These are phyloP conservation scores for Russula foetens DNA, from an alignment of 768 basidiomycete species.

Conservation along the genomic window DNA sequence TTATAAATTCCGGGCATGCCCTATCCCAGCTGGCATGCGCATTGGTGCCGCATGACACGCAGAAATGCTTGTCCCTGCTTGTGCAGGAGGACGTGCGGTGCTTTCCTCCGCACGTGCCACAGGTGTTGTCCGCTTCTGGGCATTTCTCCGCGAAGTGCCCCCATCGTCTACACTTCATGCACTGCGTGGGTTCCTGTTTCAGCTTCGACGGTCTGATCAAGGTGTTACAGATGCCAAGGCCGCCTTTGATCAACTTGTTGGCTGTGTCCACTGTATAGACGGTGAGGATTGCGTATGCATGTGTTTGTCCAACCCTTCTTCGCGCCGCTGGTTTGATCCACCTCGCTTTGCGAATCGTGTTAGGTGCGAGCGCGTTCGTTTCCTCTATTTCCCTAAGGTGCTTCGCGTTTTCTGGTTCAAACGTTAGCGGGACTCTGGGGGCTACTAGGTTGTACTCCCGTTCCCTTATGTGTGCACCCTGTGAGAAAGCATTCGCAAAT, in stretches of 20 bases:
- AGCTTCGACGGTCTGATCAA: neutral
- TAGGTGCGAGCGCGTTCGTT: neutral
- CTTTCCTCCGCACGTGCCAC: conserved; percentile 8
- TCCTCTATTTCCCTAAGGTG: neutral
- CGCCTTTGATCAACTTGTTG: neutral
- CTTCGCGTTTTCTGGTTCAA: neutral
- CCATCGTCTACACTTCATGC: neutral
- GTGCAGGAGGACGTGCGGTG: conserved; percentile 20
- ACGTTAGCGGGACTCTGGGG: neutral
- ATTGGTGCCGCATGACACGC: neutral
- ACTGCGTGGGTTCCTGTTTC: neutral
- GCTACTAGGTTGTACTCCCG: neutral
- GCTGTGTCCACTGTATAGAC: too few species aligned
- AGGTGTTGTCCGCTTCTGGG: neutral
- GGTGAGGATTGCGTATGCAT: neutral
- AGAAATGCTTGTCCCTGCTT: neutral
- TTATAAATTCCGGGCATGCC: neutral
- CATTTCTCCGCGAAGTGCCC: conserved; percentile 11
- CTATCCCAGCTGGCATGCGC: neutral
- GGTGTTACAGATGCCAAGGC: neutral
- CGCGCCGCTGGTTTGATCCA: neutral
- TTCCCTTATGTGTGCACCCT: neutral
- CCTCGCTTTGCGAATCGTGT: neutral
- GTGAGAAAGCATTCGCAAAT: neutral
- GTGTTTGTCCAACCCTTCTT: neutral